Evolutionary conservation across 805 yeast species (phyloP).

Genomic region (Scheffersomyces spartinae): DNA sequence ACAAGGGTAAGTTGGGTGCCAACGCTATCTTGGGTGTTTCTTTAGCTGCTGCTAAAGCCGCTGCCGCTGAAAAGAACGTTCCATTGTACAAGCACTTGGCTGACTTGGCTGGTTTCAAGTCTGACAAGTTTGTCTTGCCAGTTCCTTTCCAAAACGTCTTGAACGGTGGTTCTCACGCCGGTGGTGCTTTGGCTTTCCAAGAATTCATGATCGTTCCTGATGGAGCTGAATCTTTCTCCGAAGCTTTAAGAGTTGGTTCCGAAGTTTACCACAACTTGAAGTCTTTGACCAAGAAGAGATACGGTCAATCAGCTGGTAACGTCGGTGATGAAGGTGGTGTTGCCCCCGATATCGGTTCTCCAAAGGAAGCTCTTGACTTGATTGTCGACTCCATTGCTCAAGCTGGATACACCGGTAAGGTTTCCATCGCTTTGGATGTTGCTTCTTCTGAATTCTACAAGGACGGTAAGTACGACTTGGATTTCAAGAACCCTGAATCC

Average conservation of each 20-base stretch:
- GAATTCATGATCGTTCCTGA: constrained; percentile 99
- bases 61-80: constrained; percentile 89
- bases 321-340: constrained; percentile 99
- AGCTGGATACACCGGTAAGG: constrained; percentile 93
- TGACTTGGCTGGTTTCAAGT: constrained; percentile 60
- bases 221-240: constrained; percentile 82
- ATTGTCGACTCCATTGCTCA: constrained; percentile 78
- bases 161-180: constrained; percentile 99
- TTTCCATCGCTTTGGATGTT: constrained; percentile 87
- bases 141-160: constrained; percentile 98
- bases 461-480: constrained; percentile 95
- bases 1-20: constrained; percentile 97
- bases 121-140: constrained; percentile 85
- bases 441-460: constrained; percentile 97
- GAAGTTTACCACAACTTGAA: constrained; percentile 98
- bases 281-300: constrained; percentile 82
- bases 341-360: constrained; percentile 93
- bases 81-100: constrained; percentile 92
- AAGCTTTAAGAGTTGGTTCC: constrained; percentile 93
- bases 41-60: constrained; percentile 94
- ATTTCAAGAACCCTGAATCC: constrained; percentile 94
- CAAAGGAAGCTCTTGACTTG: constrained; percentile 95
- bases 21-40: constrained; percentile 98
- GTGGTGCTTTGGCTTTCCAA: constrained; percentile 98
- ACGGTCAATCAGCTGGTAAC: constrained; percentile 98